phyloP scores from a whole-genome alignment of 2,329 filamentous ascomycete species.

The Diaporthe velutina region DNA sequence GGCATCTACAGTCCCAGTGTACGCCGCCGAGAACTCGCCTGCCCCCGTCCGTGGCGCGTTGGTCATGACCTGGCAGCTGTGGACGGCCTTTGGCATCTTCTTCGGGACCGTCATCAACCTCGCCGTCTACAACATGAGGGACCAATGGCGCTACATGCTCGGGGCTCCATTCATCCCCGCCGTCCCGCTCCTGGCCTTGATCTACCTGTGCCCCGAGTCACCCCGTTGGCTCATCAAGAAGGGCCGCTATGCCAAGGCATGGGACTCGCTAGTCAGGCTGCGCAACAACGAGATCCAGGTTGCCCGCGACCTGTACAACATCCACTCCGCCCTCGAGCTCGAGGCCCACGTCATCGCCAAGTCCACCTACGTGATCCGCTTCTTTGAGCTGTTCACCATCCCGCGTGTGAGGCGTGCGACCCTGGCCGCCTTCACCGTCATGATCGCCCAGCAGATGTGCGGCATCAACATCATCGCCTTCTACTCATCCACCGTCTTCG shows the following conservation, averaged over 20 bases:
- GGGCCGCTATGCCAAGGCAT: constrained; percentile 66
- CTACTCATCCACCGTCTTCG: constrained; percentile 62
- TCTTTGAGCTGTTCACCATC: constrained; percentile 70
- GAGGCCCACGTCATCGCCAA: constrained; percentile 49
- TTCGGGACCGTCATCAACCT: constrained; percentile 74
- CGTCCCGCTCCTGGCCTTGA: constrained; percentile 68
- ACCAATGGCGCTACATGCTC: constrained; percentile 74
- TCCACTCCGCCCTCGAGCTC: constrained; percentile 58
- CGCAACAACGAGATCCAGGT: constrained; percentile 72
- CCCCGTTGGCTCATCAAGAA: constrained; percentile 78
- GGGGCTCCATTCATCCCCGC: constrained; percentile 76
- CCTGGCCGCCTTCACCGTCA: constrained; percentile 75
- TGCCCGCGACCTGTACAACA: constrained; percentile 73
- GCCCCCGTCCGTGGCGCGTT: constrained; percentile 65
- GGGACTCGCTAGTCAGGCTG: constrained; percentile 66
- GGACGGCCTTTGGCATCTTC: constrained; percentile 64
- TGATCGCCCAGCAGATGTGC: constrained; percentile 75
- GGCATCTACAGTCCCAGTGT: constrained; percentile 69
- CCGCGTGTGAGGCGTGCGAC: constrained; percentile 72
- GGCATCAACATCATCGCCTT: constrained; percentile 67
- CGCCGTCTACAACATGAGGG: constrained; percentile 70
- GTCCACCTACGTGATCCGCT: constrained; percentile 63
- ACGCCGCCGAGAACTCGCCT: constrained; percentile 65
- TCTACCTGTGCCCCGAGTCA: constrained; percentile 75
- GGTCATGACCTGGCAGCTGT: constrained; percentile 69